Evolutionary conservation across 768 basidiomycete species (phyloP).

Genomic region (Naganishia onofrii): DNA sequence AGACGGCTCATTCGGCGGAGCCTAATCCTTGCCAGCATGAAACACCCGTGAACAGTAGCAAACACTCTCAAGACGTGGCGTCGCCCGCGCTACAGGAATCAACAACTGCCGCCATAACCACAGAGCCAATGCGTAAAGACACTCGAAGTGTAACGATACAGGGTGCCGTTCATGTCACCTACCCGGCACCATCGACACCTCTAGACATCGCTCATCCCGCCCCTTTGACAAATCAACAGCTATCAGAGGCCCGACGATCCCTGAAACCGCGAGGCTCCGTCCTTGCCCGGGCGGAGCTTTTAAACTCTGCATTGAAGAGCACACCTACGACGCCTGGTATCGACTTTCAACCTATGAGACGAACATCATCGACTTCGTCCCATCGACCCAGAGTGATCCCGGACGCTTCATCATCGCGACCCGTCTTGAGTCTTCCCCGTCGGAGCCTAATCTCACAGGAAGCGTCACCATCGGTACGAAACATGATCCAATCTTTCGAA

Average conservation of each 20-base stretch:
- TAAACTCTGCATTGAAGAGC: constrained; percentile 1
- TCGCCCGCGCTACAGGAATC: neutral
- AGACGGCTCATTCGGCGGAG: neutral
- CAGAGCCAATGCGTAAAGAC: neutral
- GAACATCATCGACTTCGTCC: neutral
- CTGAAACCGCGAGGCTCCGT: neutral
- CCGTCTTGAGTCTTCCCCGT: constrained; percentile 14
- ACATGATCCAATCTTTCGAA: constrained; percentile 21
- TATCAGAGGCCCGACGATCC: neutral
- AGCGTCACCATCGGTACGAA: constrained; percentile 9
- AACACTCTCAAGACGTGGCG: neutral
- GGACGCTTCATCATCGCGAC: constrained; percentile 10
- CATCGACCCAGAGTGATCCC: neutral
- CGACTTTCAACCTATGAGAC: neutral
- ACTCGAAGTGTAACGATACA: neutral
- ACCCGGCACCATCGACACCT: neutral
- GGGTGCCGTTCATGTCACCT: neutral
- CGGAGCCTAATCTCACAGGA: constrained; percentile 9
- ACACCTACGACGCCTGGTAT: neutral
- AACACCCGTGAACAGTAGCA: neutral
- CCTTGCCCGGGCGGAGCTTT: neutral
- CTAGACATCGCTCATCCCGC: neutral
- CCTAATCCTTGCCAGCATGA: neutral
- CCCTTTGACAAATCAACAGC: neutral
- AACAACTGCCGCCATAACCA: neutral